These are phyloP conservation scores for Staphylotrichum longicolle DNA, from an alignment of 495 filamentous ascomycete genomes.

Conservation along the genomic window DNA sequence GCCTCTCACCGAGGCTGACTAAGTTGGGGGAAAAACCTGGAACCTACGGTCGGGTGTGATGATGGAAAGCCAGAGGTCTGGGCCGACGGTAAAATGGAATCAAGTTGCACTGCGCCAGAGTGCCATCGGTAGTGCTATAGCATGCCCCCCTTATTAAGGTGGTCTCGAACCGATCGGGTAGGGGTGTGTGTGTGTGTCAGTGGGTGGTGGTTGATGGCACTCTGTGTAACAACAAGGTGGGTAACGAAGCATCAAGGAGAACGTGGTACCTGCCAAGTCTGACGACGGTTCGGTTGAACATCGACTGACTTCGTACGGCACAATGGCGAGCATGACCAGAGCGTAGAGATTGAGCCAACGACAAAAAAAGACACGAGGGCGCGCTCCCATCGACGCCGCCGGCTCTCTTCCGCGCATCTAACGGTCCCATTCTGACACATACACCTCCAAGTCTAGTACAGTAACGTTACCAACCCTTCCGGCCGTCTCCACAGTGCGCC, in stretches of 20 bases:
- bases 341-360: too few relatives aligned
- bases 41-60: background rate
- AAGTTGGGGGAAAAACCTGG: background rate
- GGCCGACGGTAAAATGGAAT: conserved; percentile 7
- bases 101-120: conserved; percentile 3
- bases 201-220: conserved; percentile 1
- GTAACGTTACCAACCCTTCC: too few relatives aligned
- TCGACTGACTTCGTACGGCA: too few relatives aligned
- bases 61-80: conserved; percentile 1
- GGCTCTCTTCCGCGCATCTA: too few relatives aligned
- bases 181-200: background rate
- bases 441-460: too few relatives aligned
- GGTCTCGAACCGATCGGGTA: conserved; percentile 7
- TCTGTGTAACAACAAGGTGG: background rate
- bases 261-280: conserved; percentile 4
- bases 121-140: conserved; percentile 2
- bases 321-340: too few relatives aligned
- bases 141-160: background rate
- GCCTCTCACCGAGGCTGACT: too few relatives aligned
- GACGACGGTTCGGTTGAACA: background rate
- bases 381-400: too few relatives aligned
- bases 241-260: too few relatives aligned
- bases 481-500: too few relatives aligned
- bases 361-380: too few relatives aligned
- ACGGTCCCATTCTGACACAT: too few relatives aligned